These are phyloP conservation scores for Ilex paraguariensis DNA, from an alignment of 305 asterid genomes.

Conservation along the genomic window DNA sequence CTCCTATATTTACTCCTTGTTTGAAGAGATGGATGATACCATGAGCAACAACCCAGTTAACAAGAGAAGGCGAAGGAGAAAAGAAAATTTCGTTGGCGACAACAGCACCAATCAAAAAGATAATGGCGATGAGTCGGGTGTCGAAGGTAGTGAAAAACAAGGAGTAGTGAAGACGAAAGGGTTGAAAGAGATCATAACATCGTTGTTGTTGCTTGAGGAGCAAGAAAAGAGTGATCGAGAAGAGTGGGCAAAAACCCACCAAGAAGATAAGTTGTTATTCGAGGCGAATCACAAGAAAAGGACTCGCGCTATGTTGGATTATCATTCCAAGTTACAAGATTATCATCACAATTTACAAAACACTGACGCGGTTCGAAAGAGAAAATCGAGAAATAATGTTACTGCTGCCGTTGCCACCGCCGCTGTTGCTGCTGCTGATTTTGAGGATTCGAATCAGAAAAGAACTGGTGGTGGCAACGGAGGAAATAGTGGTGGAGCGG, in stretches of 20 bases:
- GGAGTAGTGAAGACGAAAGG: slow-evolving; percentile 55
- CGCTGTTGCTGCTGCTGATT: slow-evolving; percentile 22
- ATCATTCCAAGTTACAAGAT: slow-evolving; percentile 41
- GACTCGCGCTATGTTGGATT: slow-evolving; percentile 52
- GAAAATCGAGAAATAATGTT: slow-evolving; percentile 39
- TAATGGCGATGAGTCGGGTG: slow-evolving; percentile 13
- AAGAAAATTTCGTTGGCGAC: neutral
- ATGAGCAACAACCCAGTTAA: neutral
- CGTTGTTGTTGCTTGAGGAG: slow-evolving; percentile 61
- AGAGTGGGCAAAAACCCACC: slow-evolving; percentile 30
- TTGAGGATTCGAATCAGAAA: slow-evolving; percentile 19
- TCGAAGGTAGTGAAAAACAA: slow-evolving; percentile 25
- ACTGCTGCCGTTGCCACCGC: slow-evolving; percentile 24
- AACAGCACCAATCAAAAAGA: slow-evolving; percentile 3
- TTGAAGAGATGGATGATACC: too few relatives aligned
- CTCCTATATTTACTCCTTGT: neutral
- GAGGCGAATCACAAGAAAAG: slow-evolving; percentile 47
- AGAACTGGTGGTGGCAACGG: slow-evolving; percentile 7
- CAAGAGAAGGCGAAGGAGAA: neutral
- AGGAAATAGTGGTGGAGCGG: slow-evolving; percentile 9
- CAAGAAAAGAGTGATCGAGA: slow-evolving; percentile 58
- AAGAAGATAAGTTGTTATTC: slow-evolving; percentile 41
- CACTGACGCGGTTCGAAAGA: slow-evolving; percentile 36
- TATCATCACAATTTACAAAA: slow-evolving; percentile 29
- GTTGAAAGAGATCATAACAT: slow-evolving; percentile 68